Evolutionary conservation across 2,329 filamentous ascomycete genomes (phyloP).

Genomic region (Botryosphaeria dothidea): DNA sequence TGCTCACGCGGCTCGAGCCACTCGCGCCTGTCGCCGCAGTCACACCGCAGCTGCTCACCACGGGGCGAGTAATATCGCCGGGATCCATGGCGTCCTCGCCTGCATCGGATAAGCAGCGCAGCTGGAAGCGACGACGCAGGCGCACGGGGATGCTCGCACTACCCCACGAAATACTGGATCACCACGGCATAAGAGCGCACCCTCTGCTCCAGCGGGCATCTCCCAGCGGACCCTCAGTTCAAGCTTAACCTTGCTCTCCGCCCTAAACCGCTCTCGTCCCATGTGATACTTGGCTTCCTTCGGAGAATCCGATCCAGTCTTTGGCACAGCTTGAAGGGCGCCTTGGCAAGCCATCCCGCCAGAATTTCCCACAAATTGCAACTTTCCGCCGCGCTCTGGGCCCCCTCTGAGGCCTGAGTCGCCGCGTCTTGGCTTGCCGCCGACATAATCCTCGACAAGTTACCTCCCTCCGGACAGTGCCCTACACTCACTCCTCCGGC

Average conservation of each 20-base stretch:
- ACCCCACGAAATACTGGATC: not conserved
- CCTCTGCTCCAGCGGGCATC: not conserved
- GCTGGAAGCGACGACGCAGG: not conserved
- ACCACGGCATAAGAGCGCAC: not conserved
- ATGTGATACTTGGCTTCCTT: not conserved
- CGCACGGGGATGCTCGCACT: no score
- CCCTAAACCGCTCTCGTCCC: not conserved
- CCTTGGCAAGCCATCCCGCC: slow-evolving; percentile 13
- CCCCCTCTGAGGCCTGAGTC: not conserved
- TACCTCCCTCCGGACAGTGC: not conserved
- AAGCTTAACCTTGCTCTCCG: not conserved
- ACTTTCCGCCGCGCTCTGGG: slow-evolving; percentile 3
- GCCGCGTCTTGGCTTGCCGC: slow-evolving; percentile 3
- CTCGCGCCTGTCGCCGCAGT: not conserved
- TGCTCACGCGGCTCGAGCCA: slow-evolving; percentile 2
- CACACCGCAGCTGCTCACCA: not conserved
- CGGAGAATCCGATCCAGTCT: slow-evolving; percentile 11
- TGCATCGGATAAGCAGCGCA: slow-evolving; percentile 1
- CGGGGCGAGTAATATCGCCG: not conserved
- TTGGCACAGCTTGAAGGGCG: slow-evolving; percentile 1
- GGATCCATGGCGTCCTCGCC: not conserved
- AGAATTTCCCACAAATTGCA: slow-evolving; percentile 15
- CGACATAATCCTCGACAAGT: not conserved
- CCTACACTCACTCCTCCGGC: not conserved
- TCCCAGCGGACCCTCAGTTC: not conserved